phyloP scores from a whole-genome alignment of 1,139 yeast genomes.

The Hyphopichia pseudoburtonii region DNA sequence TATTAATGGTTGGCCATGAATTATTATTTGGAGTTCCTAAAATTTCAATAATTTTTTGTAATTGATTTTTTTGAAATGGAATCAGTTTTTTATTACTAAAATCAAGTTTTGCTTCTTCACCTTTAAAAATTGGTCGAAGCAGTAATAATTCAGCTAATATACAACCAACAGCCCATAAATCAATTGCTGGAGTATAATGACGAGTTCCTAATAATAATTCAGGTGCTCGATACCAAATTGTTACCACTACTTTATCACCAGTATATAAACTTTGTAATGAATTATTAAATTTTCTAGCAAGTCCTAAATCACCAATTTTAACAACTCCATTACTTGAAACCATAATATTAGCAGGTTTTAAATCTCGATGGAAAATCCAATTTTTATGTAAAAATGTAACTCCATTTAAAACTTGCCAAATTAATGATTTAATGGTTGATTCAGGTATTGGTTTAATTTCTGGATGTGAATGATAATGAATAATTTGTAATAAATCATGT shows the following conservation, averaged over 20 bases:
- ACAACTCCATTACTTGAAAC: constrained; percentile 86
- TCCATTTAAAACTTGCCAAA: constrained; percentile 92
- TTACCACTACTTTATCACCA: constrained; percentile 96
- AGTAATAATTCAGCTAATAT: constrained; percentile 89
- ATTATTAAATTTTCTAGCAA: constrained; percentile 87
- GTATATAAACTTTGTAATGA: constrained; percentile 87
- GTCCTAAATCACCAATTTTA: constrained; percentile 93
- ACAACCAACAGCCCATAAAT: constrained; percentile 97
- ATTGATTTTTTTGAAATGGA: constrained; percentile 91
- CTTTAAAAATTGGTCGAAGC: constrained; percentile 89
- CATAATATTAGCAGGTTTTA: constrained; percentile 98
- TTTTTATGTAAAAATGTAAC: constrained; percentile 89
- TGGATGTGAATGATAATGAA: constrained; percentile 91
- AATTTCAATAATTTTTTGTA: constrained; percentile 85
- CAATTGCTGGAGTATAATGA: constrained; percentile 94
- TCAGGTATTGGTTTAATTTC: constrained; percentile 78
- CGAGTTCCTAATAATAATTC: constrained; percentile 87
- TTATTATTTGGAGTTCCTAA: constrained; percentile 81
- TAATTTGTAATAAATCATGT: constrained; percentile 88
- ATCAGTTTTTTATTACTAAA: constrained; percentile 75
- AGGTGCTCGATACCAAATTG: constrained; percentile 98
- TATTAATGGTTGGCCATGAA: constrained; percentile 74
- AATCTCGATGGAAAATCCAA: constrained; percentile 93
- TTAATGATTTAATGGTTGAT: constrained; percentile 72
- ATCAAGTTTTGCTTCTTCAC: constrained; percentile 96